Conservation (phyloP, 805 yeast genomes). For the Tetrapisispora iriomotensis region DNA sequence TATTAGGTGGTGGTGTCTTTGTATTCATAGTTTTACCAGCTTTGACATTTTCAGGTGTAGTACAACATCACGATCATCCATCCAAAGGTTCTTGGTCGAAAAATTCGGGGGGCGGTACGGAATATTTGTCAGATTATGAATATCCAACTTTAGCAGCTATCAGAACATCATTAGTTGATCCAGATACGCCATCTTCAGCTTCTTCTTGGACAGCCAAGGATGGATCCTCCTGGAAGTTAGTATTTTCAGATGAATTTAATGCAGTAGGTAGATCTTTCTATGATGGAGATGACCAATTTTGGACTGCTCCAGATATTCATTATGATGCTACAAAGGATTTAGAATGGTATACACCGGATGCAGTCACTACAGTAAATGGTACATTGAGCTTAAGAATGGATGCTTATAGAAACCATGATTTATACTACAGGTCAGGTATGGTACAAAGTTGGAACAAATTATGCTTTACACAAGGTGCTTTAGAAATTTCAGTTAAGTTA, state of each 20-base stretch:
- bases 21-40: constrained; percentile 76
- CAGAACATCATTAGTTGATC: constrained; percentile 45
- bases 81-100: no score
- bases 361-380: constrained; percentile 68
- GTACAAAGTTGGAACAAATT: constrained; percentile 85
- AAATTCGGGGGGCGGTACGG: constrained; percentile 23
- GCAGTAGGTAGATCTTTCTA: constrained; percentile 85
- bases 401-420: constrained; percentile 68
- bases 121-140: constrained; percentile 37
- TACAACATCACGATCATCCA: constrained; percentile 27
- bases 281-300: constrained; percentile 85
- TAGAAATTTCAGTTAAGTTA: constrained; percentile 67
- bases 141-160: constrained; percentile 46
- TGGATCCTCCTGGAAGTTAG: constrained; percentile 66
- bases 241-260: constrained; percentile 86
- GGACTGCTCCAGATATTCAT: constrained; percentile 74
- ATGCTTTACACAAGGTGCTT: constrained; percentile 75
- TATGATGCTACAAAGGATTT: constrained; percentile 83
- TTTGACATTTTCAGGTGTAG: constrained; percentile 68
- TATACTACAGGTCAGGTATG: constrained; percentile 85
- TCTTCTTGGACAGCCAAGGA: constrained; percentile 41
- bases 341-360: constrained; percentile 96
- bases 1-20: constrained; percentile 46
- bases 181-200: constrained; percentile 50
- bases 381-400: constrained; percentile 62